Evolutionary conservation across 2,329 filamentous ascomycete species (phyloP), one percentile per base, ranked within the genome.

Genomic region (Aspergillus fumigatiaffinis): DNA sequence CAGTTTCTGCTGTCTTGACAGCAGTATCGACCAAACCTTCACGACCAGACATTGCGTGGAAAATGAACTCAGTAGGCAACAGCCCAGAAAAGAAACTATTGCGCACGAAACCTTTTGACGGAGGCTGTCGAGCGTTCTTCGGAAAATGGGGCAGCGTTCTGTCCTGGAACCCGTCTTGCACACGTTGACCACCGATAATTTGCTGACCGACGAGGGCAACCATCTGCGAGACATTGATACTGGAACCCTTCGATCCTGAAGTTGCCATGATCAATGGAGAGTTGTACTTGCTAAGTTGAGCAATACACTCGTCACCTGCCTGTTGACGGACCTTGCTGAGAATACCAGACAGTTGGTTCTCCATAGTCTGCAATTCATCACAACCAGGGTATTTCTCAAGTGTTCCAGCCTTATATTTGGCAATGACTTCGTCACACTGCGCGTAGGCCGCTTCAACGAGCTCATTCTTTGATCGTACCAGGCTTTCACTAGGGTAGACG

Each of bases 151-250:
- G 94, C 54, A 99, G 76, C 56, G 89, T 97, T 68, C 94, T 87
- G 73, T 97, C 93, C 72, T 97, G 93, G 77, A 99, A 99, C 6
- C 94, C 94, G 75, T 99, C 91, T 48, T 91, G 85, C 32, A 99
- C 92, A 84, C 94, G 92, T 69, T 90, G 86, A 51, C 92, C 91
- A 59, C 90, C 90, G 68, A 99, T 97, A 84, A 97, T 97, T 67
- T 99, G 94, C 76, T 99, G 94, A 52, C 94, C 94, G 71, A 99
- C 94, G 58, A 92, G 87, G 56, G 94, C 93, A 71, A 97, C 90
- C 94, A 99, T 99, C 79, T 99, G 94, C 8, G 94, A 94, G 35
- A 99, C 94, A 80, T 99, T 99, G 80, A 99, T 95, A 67, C 91
- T 89, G 4, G 92, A 96, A 72, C 94, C 94, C 75, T 99, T 99